Evolutionary conservation across 257 asterid species (phyloP).

Genomic region (Catharanthus roseus): DNA sequence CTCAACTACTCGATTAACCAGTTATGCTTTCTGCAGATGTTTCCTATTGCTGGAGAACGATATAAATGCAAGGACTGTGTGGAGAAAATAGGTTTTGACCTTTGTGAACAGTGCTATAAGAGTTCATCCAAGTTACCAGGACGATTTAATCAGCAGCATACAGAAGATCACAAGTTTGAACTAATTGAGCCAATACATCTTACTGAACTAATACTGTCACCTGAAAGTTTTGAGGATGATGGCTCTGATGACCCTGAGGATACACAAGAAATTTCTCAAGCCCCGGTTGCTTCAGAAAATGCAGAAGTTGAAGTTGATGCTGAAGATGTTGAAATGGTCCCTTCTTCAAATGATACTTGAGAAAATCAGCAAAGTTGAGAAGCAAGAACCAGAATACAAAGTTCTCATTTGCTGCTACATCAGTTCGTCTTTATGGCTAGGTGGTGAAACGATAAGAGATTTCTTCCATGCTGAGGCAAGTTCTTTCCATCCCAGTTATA

Average conservation of each 20-base stretch:
- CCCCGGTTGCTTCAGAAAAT: constrained; percentile 5
- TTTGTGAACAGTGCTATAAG: constrained; percentile 49
- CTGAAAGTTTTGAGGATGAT: background rate
- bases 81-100: constrained; percentile 66
- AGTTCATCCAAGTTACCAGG: constrained; percentile 58
- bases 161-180: constrained; percentile 50
- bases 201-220: constrained; percentile 4
- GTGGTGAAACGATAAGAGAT: background rate
- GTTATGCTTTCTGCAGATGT: constrained; percentile 38
- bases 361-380: constrained; percentile 11
- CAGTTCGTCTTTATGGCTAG: background rate
- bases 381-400: background rate
- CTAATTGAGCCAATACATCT: constrained; percentile 9
- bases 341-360: constrained; percentile 18
- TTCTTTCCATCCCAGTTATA: background rate
- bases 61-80: constrained; percentile 67
- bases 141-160: constrained; percentile 76
- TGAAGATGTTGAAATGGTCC: background rate
- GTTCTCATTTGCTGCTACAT: background rate
- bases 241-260: background rate
- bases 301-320: background rate
- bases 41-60: constrained; percentile 57
- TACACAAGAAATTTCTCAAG: constrained; percentile 13
- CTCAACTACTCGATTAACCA: background rate
- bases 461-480: background rate